Conservation (phyloP, 2,329 filamentous ascomycete genomes). For the Fusarium phyllophilum region DNA sequence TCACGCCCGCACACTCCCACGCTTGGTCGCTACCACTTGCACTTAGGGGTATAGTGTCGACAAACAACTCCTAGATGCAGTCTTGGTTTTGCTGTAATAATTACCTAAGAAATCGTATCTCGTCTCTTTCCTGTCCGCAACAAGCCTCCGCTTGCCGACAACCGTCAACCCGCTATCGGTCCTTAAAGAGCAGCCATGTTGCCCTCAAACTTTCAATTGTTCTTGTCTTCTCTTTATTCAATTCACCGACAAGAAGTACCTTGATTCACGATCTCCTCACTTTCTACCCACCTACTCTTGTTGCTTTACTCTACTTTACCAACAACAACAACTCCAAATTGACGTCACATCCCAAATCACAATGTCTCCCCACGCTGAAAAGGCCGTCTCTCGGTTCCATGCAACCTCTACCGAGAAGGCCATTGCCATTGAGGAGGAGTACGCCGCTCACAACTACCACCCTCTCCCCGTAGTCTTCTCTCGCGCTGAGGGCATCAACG, state of each 20-base stretch:
- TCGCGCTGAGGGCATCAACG: constrained; percentile 82
- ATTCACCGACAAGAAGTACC: background rate
- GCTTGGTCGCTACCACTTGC: constrained; percentile 59
- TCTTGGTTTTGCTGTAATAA: constrained; percentile 40
- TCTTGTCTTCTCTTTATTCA: constrained; percentile 10
- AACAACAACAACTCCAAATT: constrained; percentile 1
- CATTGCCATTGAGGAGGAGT: constrained; percentile 82
- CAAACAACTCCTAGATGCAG: constrained; percentile 27
- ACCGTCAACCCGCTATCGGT: constrained; percentile 15
- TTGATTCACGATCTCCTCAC: background rate
- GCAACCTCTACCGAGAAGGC: constrained; percentile 81
- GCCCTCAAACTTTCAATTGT: background rate
- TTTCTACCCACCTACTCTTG: background rate
- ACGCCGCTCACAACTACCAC: constrained; percentile 98
- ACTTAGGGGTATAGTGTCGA: constrained; percentile 65
- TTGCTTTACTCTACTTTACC: background rate
- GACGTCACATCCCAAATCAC: background rate
- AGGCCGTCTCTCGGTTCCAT: constrained; percentile 67
- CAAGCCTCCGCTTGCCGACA: constrained; percentile 25
- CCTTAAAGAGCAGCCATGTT: constrained; percentile 38
- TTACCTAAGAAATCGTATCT: constrained; percentile 40
- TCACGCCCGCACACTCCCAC: constrained; percentile 35
- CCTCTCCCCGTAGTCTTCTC: constrained; percentile 95
- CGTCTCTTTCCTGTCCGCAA: constrained; percentile 14
- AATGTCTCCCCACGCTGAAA: constrained; percentile 70